A percentile compares a stretch with the other conserved stretches of the same genome.
These are phyloP conservation scores for Cercospora sesami DNA, from an alignment of 2,329 filamentous ascomycete species.

Conservation along the genomic window DNA sequence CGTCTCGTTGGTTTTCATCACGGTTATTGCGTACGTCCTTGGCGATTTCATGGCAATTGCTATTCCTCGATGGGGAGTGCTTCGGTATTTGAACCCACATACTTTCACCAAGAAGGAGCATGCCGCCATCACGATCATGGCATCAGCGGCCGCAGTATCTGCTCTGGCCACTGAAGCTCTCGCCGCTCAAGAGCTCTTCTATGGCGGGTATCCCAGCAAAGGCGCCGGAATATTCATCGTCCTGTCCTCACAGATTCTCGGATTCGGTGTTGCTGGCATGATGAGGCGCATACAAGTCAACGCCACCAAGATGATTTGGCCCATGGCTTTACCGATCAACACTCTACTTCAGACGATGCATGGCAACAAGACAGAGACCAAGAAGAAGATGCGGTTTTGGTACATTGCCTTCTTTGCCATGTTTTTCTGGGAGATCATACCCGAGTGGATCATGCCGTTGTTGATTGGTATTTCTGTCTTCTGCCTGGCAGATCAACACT, in stretches of 20 bases:
- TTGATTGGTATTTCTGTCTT: slow-evolving; percentile 48
- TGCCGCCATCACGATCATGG: slow-evolving; percentile 48
- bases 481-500: slow-evolving; percentile 49
- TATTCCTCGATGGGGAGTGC: slow-evolving; percentile 40
- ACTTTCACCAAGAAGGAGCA: slow-evolving; percentile 41
- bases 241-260: slow-evolving; percentile 52
- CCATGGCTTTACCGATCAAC: slow-evolving; percentile 41
- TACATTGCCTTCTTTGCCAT: slow-evolving; percentile 44
- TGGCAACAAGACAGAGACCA: slow-evolving; percentile 41
- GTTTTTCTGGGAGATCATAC: slow-evolving; percentile 53
- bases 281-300: slow-evolving; percentile 50
- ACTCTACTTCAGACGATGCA: slow-evolving; percentile 46
- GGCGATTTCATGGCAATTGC: slow-evolving; percentile 43
- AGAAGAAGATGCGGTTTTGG: slow-evolving; percentile 46
- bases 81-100: slow-evolving; percentile 45
- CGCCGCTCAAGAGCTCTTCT: slow-evolving; percentile 52
- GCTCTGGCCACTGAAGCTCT: slow-evolving; percentile 45
- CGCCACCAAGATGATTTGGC: slow-evolving; percentile 54
- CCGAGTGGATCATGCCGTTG: slow-evolving; percentile 50
- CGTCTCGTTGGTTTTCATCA: slow-evolving; percentile 49
- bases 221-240: slow-evolving; percentile 48
- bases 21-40: slow-evolving; percentile 48
- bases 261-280: slow-evolving; percentile 53
- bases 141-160: slow-evolving; percentile 41
- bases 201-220: slow-evolving; percentile 44